A percentile compares a stretch with the other conserved stretches of the same genome.
Evolutionary conservation across 768 basidiomycete species (phyloP).

Genomic region (Termitomyces sp.): DNA sequence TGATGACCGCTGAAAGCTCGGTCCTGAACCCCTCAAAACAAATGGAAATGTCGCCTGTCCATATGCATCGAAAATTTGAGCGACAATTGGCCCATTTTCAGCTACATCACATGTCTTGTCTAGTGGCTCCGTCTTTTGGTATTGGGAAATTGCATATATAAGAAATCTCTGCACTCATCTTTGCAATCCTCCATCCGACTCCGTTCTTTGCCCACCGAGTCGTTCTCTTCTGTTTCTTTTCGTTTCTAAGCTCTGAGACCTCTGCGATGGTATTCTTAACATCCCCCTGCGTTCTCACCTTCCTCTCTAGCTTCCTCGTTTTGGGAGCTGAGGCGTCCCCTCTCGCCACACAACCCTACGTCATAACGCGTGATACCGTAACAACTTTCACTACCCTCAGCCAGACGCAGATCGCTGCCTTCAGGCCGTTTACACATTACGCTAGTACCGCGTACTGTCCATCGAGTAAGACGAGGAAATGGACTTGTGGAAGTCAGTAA

Average conservation of each 20-base stretch:
- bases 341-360: conserved; percentile 5
- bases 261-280: conserved; percentile 10
- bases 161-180: too few relatives aligned
- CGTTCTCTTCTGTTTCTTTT: not conserved
- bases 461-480: conserved; percentile 36
- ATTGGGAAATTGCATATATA: too few relatives aligned
- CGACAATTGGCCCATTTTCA: too few relatives aligned
- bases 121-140: too few relatives aligned
- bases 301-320: not conserved
- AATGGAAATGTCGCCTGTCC: too few relatives aligned
- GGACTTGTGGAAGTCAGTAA: conserved; percentile 46
- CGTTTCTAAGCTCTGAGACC: too few relatives aligned
- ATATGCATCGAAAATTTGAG: too few relatives aligned
- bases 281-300: not conserved
- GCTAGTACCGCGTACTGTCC: conserved; percentile 50
- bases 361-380: conserved; percentile 31
- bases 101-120: too few relatives aligned
- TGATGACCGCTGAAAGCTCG: too few relatives aligned
- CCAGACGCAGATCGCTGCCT: conserved; percentile 35
- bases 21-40: too few relatives aligned
- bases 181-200: too few relatives aligned
- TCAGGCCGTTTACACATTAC: conserved; percentile 45
- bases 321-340: conserved; percentile 1
- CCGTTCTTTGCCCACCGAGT: not conserved
- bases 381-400: conserved; percentile 36